Conservation (phyloP, 192 early-diverging fungal species). For the Linnemannia schmuckeri region DNA sequence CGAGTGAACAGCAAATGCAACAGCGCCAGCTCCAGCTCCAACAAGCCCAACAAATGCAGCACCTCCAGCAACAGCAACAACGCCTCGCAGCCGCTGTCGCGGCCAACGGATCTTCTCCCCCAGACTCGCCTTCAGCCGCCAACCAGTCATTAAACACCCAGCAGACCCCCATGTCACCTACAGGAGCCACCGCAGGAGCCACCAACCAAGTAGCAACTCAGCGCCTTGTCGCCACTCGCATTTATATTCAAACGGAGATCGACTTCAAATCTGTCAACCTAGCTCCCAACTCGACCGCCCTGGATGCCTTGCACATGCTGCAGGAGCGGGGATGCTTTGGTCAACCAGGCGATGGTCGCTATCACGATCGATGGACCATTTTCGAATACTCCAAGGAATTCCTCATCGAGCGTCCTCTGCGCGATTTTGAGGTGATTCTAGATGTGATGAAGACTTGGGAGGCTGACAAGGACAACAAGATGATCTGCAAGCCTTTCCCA, state of each 20-base stretch:
- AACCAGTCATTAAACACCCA: slow-evolving; percentile 10
- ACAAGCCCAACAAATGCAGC: slow-evolving; percentile 34
- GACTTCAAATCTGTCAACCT: slow-evolving; percentile 85
- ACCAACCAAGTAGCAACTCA: background rate
- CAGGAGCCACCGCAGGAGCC: slow-evolving; percentile 2
- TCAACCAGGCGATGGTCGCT: slow-evolving; percentile 60
- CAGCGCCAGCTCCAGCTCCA: slow-evolving; percentile 47
- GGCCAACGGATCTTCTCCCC: slow-evolving; percentile 23
- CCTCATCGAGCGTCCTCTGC: slow-evolving; percentile 83
- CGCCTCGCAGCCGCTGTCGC: slow-evolving; percentile 9
- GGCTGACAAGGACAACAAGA: slow-evolving; percentile 77
- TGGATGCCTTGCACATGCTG: slow-evolving; percentile 80
- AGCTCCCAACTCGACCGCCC: slow-evolving; percentile 78
- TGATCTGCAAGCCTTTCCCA: slow-evolving; percentile 81
- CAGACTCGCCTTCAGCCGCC: slow-evolving; percentile 25
- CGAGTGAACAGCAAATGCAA: slow-evolving; percentile 44
- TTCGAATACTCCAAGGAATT: slow-evolving; percentile 93
- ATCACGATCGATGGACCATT: slow-evolving; percentile 81
- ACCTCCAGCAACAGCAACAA: slow-evolving; percentile 38
- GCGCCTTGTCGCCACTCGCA: slow-evolving; percentile 79
- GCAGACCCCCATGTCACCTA: slow-evolving; percentile 10
- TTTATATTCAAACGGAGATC: slow-evolving; percentile 86
- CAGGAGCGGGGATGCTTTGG: slow-evolving; percentile 67
- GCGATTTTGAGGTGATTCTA: slow-evolving; percentile 92
- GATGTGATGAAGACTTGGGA: slow-evolving; percentile 90